Conservation (phyloP, 23 red algal species). For the Gracilariopsis chorda region DNA sequence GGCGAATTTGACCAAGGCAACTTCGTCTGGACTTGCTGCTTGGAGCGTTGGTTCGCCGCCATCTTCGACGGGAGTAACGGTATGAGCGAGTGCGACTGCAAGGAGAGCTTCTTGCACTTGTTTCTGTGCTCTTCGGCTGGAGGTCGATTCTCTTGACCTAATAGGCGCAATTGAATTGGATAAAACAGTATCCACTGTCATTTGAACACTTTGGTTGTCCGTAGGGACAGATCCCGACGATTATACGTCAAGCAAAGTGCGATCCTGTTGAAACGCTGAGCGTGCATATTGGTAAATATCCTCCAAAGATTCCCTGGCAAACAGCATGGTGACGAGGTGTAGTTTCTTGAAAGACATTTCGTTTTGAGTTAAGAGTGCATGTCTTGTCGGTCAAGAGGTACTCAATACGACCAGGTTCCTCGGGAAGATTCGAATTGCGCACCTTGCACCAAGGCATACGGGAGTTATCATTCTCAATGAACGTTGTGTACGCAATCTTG, state of each 20-base stretch:
- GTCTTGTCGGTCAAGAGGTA: slow-evolving; percentile 93
- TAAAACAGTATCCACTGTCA: neutral
- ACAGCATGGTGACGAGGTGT: slow-evolving; percentile 78
- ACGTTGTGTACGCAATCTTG: slow-evolving; percentile 69
- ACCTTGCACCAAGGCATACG: slow-evolving; percentile 66
- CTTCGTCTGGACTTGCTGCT: slow-evolving; percentile 90
- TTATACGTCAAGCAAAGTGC: neutral
- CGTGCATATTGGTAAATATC: slow-evolving; percentile 62
- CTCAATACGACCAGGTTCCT: slow-evolving; percentile 86
- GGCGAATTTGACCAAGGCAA: slow-evolving; percentile 79
- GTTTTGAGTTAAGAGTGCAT: slow-evolving; percentile 89
- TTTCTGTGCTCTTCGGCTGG: neutral
- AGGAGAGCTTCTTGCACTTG: slow-evolving; percentile 70
- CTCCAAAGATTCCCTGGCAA: slow-evolving; percentile 64
- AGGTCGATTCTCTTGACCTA: neutral
- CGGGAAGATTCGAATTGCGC: slow-evolving; percentile 80
- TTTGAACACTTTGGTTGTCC: neutral
- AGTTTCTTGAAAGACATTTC: slow-evolving; percentile 96
- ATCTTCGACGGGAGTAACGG: slow-evolving; percentile 87
- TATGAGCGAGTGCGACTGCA: slow-evolving; percentile 88
- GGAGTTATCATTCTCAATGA: slow-evolving; percentile 77
- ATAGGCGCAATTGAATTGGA: neutral
- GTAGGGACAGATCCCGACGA: neutral
- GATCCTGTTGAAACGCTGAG: slow-evolving; percentile 29
- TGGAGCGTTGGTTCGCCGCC: slow-evolving; percentile 46